Base-by-base conservation (phyloP, 257 asterid species). In the Marsdenia floribunda region DNA sequence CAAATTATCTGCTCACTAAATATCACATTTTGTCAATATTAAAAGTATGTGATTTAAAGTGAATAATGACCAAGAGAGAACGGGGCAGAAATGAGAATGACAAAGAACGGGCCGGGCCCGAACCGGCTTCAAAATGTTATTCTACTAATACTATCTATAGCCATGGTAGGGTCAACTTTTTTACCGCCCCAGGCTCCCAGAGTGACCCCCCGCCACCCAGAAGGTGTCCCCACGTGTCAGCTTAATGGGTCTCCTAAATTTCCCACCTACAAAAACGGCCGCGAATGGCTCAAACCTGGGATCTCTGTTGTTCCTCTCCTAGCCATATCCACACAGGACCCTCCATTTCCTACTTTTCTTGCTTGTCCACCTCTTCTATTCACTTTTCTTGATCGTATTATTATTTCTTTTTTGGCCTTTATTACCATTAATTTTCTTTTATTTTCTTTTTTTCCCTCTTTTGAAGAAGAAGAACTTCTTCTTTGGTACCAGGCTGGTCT, bases 211-310 rank as follows among this genome's bases (percentile, higher is more conserved):
- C 9, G 21, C 24, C 75, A 58, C 19, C 11, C 46, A 44, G 52
- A 77, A 40, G 54, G 5, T 64, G 75, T 44, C 18, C 69, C 80
- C 88, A 79, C 84, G 78, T 75, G 86, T 72, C 65, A 76, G 53
- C 58, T 71, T 52, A 70, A 75, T 49, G 40, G 55, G 42, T 68
- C 55, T 65, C 77, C 74, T 71, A 52, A n/a, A 74, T 29, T 75
- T 71, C 71, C 75, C 72, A 68, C 85, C 88, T 80, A 75, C 64
- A 80, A 82, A 47, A 70, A 52, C 85, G 85, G 78, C 75, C 79
- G 63, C 57, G 35, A 71, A 71, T 44, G 71, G 72, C 80, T 76
- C 77, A 75, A 81, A 80, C 71, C 82, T 77, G 77, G 81, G 82
- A 80, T 80, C 85, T 2, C 49, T 11, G 79, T 82, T 75, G 44